These are phyloP conservation scores for Aspergillus indologenus DNA, from an alignment of 495 filamentous ascomycete species.

Conservation along the genomic window DNA sequence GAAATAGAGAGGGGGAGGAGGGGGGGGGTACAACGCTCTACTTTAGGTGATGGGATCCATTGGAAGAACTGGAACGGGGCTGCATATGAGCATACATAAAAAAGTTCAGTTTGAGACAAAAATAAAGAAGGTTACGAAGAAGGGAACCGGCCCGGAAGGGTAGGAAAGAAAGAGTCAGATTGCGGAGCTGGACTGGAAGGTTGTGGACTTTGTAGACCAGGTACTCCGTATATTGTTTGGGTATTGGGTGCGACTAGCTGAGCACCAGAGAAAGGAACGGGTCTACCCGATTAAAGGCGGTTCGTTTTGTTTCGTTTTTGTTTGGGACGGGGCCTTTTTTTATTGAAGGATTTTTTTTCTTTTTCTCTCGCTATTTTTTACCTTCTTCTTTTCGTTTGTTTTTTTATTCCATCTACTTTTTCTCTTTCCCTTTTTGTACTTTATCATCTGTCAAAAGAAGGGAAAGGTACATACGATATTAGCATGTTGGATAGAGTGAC, in stretches of 20 bases:
- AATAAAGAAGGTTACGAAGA: conserved; percentile 12
- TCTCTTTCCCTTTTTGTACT: neutral
- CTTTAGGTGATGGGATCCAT: conserved; percentile 23
- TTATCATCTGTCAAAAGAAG: neutral
- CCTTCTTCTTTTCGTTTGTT: conserved; percentile 11
- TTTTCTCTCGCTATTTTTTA: conserved; percentile 12
- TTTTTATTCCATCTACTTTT: neutral
- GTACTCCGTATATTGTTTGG: conserved; percentile 14
- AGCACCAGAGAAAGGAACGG: conserved; percentile 6
- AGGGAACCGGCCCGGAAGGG: conserved; percentile 1
- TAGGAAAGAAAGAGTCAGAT: conserved; percentile 1
- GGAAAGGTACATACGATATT: neutral
- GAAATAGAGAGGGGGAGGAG: conserved; percentile 4
- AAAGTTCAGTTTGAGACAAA: conserved; percentile 11
- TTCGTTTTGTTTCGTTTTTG: neutral
- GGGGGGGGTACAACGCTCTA: neutral
- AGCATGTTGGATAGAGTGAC: too few species aligned
- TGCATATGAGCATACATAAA: conserved; percentile 32
- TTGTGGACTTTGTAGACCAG: conserved; percentile 12
- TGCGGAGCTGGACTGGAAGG: conserved; percentile 6
- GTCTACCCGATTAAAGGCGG: conserved; percentile 12
- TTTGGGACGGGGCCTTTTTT: neutral
- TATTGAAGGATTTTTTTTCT: neutral
- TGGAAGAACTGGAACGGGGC: conserved; percentile 23
- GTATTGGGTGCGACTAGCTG: conserved; percentile 8